Evolutionary conservation across 805 yeast genomes (phyloP).

Genomic region (Candida vartiovaarae): DNA sequence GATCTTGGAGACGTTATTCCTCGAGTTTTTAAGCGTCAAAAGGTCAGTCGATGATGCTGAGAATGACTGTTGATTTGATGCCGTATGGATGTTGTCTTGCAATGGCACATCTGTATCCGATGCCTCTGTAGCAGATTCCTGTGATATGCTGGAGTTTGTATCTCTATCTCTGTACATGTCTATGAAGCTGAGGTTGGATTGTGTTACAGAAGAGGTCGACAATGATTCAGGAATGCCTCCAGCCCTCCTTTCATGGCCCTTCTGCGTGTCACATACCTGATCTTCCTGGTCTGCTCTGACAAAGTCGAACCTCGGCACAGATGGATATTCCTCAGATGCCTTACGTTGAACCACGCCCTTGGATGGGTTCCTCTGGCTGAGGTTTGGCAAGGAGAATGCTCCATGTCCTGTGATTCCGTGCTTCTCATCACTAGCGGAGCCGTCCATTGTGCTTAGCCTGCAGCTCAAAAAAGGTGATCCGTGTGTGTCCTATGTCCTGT

Average conservation of each 20-base stretch:
- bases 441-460: background rate
- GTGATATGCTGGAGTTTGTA: constrained; percentile 4
- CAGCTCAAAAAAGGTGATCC: no score
- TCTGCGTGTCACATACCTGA: no score
- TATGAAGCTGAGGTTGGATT: constrained; percentile 29
- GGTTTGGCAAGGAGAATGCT: constrained; percentile 13
- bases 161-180: constrained; percentile 29
- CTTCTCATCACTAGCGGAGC: no score
- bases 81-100: background rate
- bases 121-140: background rate
- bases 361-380: background rate
- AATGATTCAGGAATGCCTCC: background rate
- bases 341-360: background rate
- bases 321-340: background rate
- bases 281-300: background rate
- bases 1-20: constrained; percentile 10
- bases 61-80: background rate
- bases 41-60: constrained; percentile 4
- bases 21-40: constrained; percentile 6
- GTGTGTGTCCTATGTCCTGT: no score
- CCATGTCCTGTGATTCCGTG: background rate
- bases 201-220: constrained; percentile 11
- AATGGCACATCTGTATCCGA: background rate
- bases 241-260: no score
- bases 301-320: constrained; percentile 1